Evolutionary conservation across 352 stramenopile genomes (phyloP).

Genomic region (Globisporangium mamillatum): DNA sequence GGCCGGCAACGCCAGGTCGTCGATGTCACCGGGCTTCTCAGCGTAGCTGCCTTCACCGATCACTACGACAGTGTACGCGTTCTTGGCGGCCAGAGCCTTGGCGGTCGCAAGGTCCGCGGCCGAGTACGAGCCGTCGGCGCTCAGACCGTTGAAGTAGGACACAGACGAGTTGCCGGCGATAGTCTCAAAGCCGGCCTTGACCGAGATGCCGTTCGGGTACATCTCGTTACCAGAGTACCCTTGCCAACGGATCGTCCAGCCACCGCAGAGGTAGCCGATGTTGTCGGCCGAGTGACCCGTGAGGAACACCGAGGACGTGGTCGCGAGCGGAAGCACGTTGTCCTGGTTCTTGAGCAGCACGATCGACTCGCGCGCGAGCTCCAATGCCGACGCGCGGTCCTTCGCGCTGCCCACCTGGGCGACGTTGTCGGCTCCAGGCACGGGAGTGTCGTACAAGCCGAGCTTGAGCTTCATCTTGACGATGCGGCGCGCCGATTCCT

Average conservation of each 20-base stretch:
- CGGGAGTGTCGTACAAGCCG: constrained; percentile 62
- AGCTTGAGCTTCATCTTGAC: constrained; percentile 73
- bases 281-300: constrained; percentile 68
- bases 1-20: constrained; percentile 57
- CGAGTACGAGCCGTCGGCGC: constrained; percentile 58
- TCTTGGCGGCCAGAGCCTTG: constrained; percentile 41
- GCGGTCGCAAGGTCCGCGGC: constrained; percentile 43
- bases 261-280: constrained; percentile 69
- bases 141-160: constrained; percentile 54
- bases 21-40: constrained; percentile 86
- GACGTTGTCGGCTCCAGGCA: constrained; percentile 48
- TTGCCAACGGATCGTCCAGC: constrained; percentile 88
- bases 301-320: constrained; percentile 44
- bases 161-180: constrained; percentile 24
- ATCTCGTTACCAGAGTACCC: constrained; percentile 62
- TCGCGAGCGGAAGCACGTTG: constrained; percentile 43
- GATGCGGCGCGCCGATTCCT: constrained; percentile 59
- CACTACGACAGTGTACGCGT: constrained; percentile 73
- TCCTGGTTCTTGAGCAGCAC: constrained; percentile 83
- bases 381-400: constrained; percentile 52
- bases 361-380: constrained; percentile 80
- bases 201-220: constrained; percentile 60
- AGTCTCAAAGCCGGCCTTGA: constrained; percentile 52
- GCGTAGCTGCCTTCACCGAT: constrained; percentile 79
- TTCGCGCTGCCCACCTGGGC: constrained; percentile 42